Evolutionary conservation across 2,329 filamentous ascomycete genomes (phyloP).

Genomic region (Torrubiella hemipterigena): DNA sequence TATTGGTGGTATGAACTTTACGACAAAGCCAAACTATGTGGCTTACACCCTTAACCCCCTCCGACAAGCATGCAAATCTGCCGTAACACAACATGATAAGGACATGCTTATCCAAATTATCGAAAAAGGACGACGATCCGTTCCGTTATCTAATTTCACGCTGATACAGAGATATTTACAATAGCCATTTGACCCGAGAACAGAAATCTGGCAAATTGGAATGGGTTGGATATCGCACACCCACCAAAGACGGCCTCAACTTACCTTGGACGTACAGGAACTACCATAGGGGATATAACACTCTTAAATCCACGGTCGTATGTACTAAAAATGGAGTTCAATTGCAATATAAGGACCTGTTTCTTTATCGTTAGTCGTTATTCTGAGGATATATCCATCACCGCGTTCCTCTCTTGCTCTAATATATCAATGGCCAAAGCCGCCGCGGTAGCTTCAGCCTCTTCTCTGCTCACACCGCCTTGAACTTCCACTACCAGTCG

Average conservation of each 20-base stretch:
- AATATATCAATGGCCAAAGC: slow-evolving; percentile 31
- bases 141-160: background rate
- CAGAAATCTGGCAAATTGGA: no score
- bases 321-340: no score
- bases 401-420: slow-evolving; percentile 8
- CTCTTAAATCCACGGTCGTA: no score
- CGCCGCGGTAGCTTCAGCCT: slow-evolving; percentile 45
- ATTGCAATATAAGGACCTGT: no score
- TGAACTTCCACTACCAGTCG: slow-evolving; percentile 30
- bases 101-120: no score
- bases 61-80: background rate
- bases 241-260: no score
- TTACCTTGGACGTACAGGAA: no score
- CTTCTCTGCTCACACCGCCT: slow-evolving; percentile 34
- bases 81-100: background rate
- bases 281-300: no score
- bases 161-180: background rate
- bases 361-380: no score
- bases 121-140: background rate
- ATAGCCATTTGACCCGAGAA: no score
- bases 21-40: background rate
- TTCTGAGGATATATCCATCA: background rate
- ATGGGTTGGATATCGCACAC: no score
- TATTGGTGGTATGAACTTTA: background rate
- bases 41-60: background rate